Evolutionary conservation across 306 rosid genomes (phyloP).

Genomic region (Dalbergia oliveri): DNA sequence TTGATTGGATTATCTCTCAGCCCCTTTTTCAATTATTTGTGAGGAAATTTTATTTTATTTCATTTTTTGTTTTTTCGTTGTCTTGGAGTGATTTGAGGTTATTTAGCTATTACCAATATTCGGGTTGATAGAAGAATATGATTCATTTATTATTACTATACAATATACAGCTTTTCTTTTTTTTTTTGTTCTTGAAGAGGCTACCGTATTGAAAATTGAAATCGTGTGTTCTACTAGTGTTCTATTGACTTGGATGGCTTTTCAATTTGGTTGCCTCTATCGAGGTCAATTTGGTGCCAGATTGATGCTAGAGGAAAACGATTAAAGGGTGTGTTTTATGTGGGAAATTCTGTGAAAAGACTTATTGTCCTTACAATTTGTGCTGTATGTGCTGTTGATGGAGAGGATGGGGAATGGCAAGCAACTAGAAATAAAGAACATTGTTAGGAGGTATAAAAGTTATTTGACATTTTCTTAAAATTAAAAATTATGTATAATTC

Average conservation of each 20-base stretch:
- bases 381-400: no score
- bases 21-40: neutral
- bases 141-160: neutral
- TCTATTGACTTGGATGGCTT: slow-evolving; percentile 16
- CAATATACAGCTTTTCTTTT: neutral
- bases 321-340: neutral
- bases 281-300: neutral
- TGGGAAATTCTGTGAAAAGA: neutral
- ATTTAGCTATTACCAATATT: neutral
- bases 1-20: slow-evolving; percentile 22
- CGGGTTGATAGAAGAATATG: neutral
- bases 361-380: neutral
- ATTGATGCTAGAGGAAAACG: neutral
- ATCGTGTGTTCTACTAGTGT: neutral
- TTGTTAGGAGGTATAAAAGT: no score
- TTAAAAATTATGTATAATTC: no score
- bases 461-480: no score
- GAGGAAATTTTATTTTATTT: neutral
- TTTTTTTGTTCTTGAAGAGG: no score
- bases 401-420: no score
- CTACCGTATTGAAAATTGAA: neutral
- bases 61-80: neutral
- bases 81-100: slow-evolving; percentile 39
- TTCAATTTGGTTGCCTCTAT: neutral
- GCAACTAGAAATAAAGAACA: no score